Conservation (phyloP, 129 eudicot species). For the Pulicaria dysenterica region DNA sequence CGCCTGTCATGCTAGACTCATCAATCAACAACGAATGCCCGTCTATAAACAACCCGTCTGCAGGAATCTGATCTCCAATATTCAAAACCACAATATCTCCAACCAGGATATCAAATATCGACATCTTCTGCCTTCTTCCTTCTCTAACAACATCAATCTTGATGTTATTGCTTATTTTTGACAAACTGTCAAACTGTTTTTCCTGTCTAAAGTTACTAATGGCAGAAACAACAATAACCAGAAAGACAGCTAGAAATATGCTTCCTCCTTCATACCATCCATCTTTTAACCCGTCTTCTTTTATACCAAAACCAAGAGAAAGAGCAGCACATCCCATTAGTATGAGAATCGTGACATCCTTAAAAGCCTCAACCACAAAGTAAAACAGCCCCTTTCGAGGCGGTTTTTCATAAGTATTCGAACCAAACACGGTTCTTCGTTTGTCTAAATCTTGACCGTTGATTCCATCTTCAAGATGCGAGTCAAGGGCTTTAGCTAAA, state of each 20-base stretch:
- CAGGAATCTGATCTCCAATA: constrained; percentile 80
- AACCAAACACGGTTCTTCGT: constrained; percentile 47
- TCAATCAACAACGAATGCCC: constrained; percentile 79
- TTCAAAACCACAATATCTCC: constrained; percentile 68
- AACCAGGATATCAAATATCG: constrained; percentile 68
- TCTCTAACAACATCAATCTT: constrained; percentile 57
- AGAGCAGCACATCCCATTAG: constrained; percentile 65
- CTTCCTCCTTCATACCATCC: constrained; percentile 96
- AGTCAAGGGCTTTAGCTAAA: constrained; percentile 43
- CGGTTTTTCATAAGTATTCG: constrained; percentile 64
- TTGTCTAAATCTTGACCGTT: constrained; percentile 34
- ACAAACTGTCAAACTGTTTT: constrained; percentile 69
- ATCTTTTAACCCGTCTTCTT: constrained; percentile 54
- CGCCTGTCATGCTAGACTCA: constrained; percentile 89
- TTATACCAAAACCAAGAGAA: constrained; percentile 71
- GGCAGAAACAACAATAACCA: constrained; percentile 67
- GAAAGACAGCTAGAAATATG: constrained; percentile 73
- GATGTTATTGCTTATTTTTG: constrained; percentile 67
- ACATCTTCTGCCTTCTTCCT: constrained; percentile 63
- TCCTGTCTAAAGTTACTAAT: constrained; percentile 76
- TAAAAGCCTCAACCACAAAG: constrained; percentile 60
- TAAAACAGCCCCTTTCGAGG: constrained; percentile 60
- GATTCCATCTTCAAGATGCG: constrained; percentile 53
- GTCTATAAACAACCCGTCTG: constrained; percentile 74
- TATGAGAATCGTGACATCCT: constrained; percentile 69